Base-by-base conservation (phyloP, 768 basidiomycete species). In the Tylopilus cervinicoccineus region DNA sequence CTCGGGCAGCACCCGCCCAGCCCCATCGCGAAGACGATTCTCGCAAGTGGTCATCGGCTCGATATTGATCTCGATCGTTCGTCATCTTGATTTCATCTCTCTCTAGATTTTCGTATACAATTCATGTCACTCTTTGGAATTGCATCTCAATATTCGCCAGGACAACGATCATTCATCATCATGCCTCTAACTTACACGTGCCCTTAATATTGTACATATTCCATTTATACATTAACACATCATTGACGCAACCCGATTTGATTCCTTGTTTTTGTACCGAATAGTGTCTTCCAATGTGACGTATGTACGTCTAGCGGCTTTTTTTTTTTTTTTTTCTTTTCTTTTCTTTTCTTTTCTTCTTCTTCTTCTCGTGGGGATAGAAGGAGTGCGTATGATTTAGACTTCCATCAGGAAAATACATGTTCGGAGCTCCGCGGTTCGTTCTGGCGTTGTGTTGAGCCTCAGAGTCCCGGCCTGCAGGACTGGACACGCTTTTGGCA, bases 21-120 rank as follows among this genome's bases (percentile, higher is more conserved):
- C 69, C 77, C 58, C 76, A 77, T 57, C 80, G 77, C 55, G 65
- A 62, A 43, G 65, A 67, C 39, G 78, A 78, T 59, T 67, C 71
- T 54, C 74, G 72, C 59, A 77, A 76, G 63, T 81, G 76, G 76
- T 59, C 71, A 60, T 68, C 64, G 50, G 44, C 72, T 61, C 69
- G 72, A 57, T 74, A 73, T 58, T 78, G 68, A 76, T 69, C 63
- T 65, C 67, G 57, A 66, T 62, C 63, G 48, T 47, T 56, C 43
- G 50, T 44, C 55, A 66, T 61, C 56, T 61, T 63, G 61, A 61
- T 66, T 68, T 65, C 67, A 69, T 68, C 58, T 58, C 50, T 60
- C 51, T 12, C 54, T 67, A 57, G 63, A 66, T 65, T 67, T 41
- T 62, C 58, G 55, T 56, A 65, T 55, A 66, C 59, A 56, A 56